A percentile compares a stretch with the other conserved stretches of the same genome.
Conservation (phyloP, 2,329 filamentous ascomycete species). For the Ophiosphaerella herpotricha region DNA sequence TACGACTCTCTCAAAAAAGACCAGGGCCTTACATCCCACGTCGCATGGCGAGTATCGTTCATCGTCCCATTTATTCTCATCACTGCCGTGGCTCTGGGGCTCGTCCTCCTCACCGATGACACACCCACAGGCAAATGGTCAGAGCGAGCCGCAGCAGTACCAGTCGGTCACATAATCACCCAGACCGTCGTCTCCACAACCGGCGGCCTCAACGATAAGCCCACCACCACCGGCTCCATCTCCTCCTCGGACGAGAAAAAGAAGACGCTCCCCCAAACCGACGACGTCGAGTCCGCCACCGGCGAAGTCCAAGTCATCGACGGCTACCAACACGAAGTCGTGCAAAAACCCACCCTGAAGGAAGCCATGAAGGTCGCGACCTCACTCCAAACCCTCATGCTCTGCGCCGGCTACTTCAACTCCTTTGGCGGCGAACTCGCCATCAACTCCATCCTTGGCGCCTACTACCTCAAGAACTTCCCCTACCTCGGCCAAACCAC, state of each 20-base stretch:
- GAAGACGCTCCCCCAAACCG: slow-evolving; percentile 7
- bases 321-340: slow-evolving; percentile 63
- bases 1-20: slow-evolving; percentile 72
- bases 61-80: slow-evolving; percentile 82
- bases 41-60: slow-evolving; percentile 84
- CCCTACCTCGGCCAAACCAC: slow-evolving; percentile 58
- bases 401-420: slow-evolving; percentile 62
- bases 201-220: slow-evolving; percentile 54
- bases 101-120: slow-evolving; percentile 77
- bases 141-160: slow-evolving; percentile 66
- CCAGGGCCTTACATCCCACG: slow-evolving; percentile 64
- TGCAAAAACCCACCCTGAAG: slow-evolving; percentile 63
- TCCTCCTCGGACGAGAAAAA: slow-evolving; percentile 49
- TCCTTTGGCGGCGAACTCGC: slow-evolving; percentile 65
- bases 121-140: slow-evolving; percentile 83
- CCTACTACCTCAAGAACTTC: slow-evolving; percentile 64
- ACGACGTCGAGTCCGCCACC: slow-evolving; percentile 54
- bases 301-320: slow-evolving; percentile 60
- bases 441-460: slow-evolving; percentile 64
- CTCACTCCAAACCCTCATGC: slow-evolving; percentile 61
- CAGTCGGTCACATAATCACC: slow-evolving; percentile 57
- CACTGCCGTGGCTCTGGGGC: slow-evolving; percentile 65
- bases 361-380: slow-evolving; percentile 66
- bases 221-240: slow-evolving; percentile 37
- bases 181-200: slow-evolving; percentile 57